Evolutionary conservation across 805 yeast genomes (phyloP).

Genomic region (Candida boleticola): DNA sequence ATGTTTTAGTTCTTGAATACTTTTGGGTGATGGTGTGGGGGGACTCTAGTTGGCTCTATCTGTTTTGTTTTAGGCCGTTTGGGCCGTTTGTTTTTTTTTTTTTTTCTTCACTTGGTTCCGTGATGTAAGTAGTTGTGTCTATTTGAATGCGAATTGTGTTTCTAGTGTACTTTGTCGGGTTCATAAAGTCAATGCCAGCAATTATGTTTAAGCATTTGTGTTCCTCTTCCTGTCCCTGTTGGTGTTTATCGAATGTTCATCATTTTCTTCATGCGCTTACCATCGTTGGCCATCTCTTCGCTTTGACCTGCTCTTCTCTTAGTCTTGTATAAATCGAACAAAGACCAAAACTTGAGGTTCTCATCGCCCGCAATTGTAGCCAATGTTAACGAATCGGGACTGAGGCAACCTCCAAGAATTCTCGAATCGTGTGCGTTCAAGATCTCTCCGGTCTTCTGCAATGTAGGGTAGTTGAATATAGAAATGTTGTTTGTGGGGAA

Average conservation of each 20-base stretch:
- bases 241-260: constrained; percentile 7
- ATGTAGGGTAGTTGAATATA: constrained; percentile 80
- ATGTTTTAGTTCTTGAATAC: no score
- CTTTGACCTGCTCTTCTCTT: constrained; percentile 18
- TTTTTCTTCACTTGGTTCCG: no score
- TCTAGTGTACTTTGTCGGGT: no score
- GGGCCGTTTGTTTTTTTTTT: no score
- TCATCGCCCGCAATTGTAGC: constrained; percentile 98
- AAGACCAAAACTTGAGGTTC: constrained; percentile 89
- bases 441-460: constrained; percentile 86
- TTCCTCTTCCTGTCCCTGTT: background rate
- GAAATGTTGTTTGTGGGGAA: constrained; percentile 83
- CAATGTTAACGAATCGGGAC: constrained; percentile 86
- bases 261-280: constrained; percentile 12
- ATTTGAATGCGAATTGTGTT: no score
- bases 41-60: no score
- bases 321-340: constrained; percentile 58
- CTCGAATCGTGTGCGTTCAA: constrained; percentile 85
- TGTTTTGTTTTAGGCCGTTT: no score
- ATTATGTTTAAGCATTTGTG: background rate
- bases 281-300: constrained; percentile 9
- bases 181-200: no score
- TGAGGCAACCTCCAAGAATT: constrained; percentile 75
- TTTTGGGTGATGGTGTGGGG: no score
- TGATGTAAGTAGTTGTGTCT: background rate